Base-by-base conservation (phyloP, 2,329 filamentous ascomycete species). In the Capronia epimyces region DNA sequence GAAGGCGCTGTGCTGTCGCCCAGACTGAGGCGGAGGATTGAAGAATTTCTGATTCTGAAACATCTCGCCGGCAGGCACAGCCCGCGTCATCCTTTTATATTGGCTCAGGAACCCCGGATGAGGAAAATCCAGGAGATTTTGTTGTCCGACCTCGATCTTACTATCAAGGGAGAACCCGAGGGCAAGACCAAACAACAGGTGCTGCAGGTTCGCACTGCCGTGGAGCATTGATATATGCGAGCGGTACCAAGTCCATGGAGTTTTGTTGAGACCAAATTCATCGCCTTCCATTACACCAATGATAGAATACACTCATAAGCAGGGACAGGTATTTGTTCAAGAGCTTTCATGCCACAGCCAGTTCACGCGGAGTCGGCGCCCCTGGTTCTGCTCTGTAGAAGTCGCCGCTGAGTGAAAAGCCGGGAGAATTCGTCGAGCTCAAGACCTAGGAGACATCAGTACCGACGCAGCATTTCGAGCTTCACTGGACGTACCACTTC, bases 401-500 rank as follows among this genome's bases (percentile, higher is more conserved):
- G 48, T 85, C 81, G 50, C 90, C 91, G 66, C 81, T 95, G 67
- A 98, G 71, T 66, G 84, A 89, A 73, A 98, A 82, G 0, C 89
- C 91, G 1, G 93, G 90, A 1, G 86, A 83, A 65, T 93, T 78
- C 5, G 91, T 95, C 10, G 89, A 89, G 73, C 87, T 91, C 63
- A 98, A 72, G 27, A 97, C 86, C 66, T 80, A 51, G 20, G 13
- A 83, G 69, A 34, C 75, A 66, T 58, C 68, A 46, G 21, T 44
- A 49, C 2, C n/a, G 53, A 9, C 12, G 8, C 21, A 25, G 40
- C 10, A 39, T 2, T 15, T 25, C 45, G 20, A 21, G 25, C 24
- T 44, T 37, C 22, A 18, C 20, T 32, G 16, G 31, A 72, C 77
- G 65, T 63, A 81, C 81, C 63, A 84, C 79, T 69, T 84, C 81